These are phyloP conservation scores for Verticillium nonalfalfae DNA, from an alignment of 2,329 filamentous ascomycete genomes.

Conservation along the genomic window DNA sequence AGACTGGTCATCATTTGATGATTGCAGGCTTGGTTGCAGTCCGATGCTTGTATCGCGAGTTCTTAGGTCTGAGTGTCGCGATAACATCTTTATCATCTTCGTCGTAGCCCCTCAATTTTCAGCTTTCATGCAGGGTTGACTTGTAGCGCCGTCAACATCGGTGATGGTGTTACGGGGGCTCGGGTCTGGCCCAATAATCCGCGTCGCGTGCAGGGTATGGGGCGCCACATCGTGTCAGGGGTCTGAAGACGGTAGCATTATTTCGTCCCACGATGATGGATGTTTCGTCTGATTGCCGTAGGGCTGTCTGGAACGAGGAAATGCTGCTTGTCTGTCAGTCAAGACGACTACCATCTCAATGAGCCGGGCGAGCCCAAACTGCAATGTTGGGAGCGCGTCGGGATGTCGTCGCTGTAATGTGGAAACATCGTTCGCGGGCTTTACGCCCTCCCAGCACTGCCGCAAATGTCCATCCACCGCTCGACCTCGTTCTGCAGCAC, in stretches of 20 bases:
- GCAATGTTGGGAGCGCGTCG: too few relatives aligned
- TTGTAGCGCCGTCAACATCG: background rate
- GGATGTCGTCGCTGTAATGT: too few relatives aligned
- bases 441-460: conserved; percentile 34
- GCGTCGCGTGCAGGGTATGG: background rate
- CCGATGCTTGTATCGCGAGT: background rate
- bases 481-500: conserved; percentile 33
- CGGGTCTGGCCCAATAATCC: background rate
- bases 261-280: background rate
- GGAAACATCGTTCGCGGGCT: too few relatives aligned
- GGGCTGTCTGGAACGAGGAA: too few relatives aligned
- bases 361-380: too few relatives aligned
- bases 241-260: background rate
- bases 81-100: background rate
- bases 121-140: background rate
- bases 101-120: background rate
- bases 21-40: too few relatives aligned
- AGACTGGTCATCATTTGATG: too few relatives aligned
- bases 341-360: too few relatives aligned
- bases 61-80: background rate
- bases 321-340: too few relatives aligned
- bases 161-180: background rate
- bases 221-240: background rate
- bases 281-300: background rate
- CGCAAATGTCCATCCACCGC: conserved; percentile 40